Percentiles rank a stretch among this genome's conserved stretches.
phyloP scores from a whole-genome alignment of 495 filamentous ascomycete genomes.

The Daldinia vernicosa region DNA sequence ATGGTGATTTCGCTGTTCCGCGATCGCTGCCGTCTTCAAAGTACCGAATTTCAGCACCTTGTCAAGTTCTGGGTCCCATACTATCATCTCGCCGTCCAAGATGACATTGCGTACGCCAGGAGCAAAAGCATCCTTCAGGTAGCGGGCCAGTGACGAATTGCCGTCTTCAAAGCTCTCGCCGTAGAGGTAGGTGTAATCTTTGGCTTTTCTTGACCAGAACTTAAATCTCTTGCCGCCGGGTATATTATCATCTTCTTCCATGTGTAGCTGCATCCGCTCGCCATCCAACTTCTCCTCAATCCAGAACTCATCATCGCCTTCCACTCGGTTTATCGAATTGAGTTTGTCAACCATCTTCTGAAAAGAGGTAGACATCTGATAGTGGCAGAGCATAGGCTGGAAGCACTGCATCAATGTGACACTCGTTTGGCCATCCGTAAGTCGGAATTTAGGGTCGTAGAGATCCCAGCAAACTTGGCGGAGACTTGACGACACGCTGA shows the following conservation, averaged over 20 bases:
- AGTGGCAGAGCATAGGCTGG: slow-evolving; percentile 95
- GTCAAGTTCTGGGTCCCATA: slow-evolving; percentile 91
- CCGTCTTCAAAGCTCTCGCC: slow-evolving; percentile 79
- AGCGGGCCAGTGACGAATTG: slow-evolving; percentile 78
- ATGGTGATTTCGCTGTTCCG: slow-evolving; percentile 80
- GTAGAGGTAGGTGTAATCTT: slow-evolving; percentile 96
- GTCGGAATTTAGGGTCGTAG: slow-evolving; percentile 74
- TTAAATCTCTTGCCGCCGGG: slow-evolving; percentile 77
- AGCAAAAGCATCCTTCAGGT: slow-evolving; percentile 80
- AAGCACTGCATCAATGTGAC: slow-evolving; percentile 93
- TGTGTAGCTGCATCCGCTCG: slow-evolving; percentile 96
- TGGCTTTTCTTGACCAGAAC: slow-evolving; percentile 97
- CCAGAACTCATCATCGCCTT: slow-evolving; percentile 83
- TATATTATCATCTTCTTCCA: slow-evolving; percentile 72
- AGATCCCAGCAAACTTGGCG: slow-evolving; percentile 96
- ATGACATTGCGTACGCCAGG: slow-evolving; percentile 83
- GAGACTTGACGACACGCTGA: slow-evolving; percentile 90
- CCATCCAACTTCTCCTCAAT: slow-evolving; percentile 98
- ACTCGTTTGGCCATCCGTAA: slow-evolving; percentile 78
- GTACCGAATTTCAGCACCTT: slow-evolving; percentile 90
- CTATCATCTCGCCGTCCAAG: slow-evolving; percentile 97
- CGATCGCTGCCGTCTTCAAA: slow-evolving; percentile 88
- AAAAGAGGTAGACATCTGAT: slow-evolving; percentile 84
- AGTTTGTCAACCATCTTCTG: slow-evolving; percentile 82
- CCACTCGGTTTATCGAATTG: slow-evolving; percentile 56